A percentile compares a stretch with the other conserved stretches of the same genome.
Conservation (phyloP, 352 stramenopile species). For the Phytophthora brassicae region DNA sequence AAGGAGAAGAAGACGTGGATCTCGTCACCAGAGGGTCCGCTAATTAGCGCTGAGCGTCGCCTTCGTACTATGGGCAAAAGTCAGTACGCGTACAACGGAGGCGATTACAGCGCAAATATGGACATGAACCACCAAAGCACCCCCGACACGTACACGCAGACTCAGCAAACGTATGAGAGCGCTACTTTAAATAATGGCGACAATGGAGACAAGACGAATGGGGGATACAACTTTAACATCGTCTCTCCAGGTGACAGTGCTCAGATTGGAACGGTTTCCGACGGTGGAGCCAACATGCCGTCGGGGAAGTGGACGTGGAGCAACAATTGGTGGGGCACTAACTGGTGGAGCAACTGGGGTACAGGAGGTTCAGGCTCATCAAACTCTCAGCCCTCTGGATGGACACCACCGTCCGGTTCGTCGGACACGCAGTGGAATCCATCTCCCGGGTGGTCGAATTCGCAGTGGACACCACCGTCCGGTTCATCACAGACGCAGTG, state of each 20-base stretch:
- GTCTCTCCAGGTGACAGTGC: conserved; percentile 22
- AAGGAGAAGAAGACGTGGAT: conserved; percentile 7
- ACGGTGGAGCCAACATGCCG: conserved; percentile 8
- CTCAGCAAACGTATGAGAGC: conserved; percentile 13
- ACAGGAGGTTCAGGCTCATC: conserved; percentile 1
- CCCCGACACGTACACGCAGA: conserved; percentile 11
- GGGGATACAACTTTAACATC: conserved; percentile 32
- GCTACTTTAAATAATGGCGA: conserved; percentile 14
- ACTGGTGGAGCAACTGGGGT: neutral
- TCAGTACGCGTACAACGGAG: conserved; percentile 17
- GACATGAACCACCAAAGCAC: conserved; percentile 8
- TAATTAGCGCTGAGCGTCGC: conserved; percentile 6
- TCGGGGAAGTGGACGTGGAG: conserved; percentile 25
- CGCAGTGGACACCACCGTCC: neutral
- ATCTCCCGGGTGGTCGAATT: neutral
- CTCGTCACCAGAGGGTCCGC: conserved; percentile 2
- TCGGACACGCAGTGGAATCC: too few relatives aligned
- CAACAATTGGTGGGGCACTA: conserved; percentile 14
- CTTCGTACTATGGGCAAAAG: conserved; percentile 20
- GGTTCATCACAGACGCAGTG: neutral
- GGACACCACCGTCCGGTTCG: neutral
- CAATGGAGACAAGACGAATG: conserved; percentile 27
- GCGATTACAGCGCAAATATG: conserved; percentile 18
- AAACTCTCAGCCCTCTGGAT: neutral
- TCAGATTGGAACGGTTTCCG: conserved; percentile 16